Evolutionary conservation across 2,329 filamentous ascomycete species (phyloP), one percentile per base, ranked within the genome.

Genomic region (Drechslerella stenobrocha): DNA sequence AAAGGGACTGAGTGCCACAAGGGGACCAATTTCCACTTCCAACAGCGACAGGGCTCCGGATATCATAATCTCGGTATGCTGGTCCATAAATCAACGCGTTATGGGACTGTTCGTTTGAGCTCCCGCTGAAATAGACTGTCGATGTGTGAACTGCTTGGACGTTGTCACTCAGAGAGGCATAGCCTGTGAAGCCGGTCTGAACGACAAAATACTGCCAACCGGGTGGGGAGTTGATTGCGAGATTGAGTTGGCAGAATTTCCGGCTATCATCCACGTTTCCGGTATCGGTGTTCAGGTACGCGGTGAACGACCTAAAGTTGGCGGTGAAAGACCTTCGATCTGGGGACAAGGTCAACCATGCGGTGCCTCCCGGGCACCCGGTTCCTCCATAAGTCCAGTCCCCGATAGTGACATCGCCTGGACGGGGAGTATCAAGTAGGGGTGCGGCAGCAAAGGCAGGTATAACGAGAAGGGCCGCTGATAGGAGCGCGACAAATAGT

Each of bases 191-290:
- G 20, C 26, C 46, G 26, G 65, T 70, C 23, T 55, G 40, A 34
- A 58, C 42, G 34, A 70, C 23, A 5, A 45, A 53, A 26, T 48
- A 70, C 40, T 57, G 52, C 65, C 65, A 70, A 4, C 65, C 58
- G 0, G 57, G 32, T 2, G 65, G 65, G 4, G 42, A 22, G 11
- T 58, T 55, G 15, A 70, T 18, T 1, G 51, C 48, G n/a, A 70
- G 52, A 26, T 57, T 70, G 22, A 69, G 24, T 24, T 61, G 58
- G 28, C 64, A 63, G 20, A 61, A 63, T 34, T 69, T 66, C 13
- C 61, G 53, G 18, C 52, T 32, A 18, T 66, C 50, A 8, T 30
- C 50, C 20, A 55, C 42, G 28, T 55, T 53, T 13, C 40, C 44
- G 18, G 23, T 40, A 1, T 20, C 52, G n/a, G 44, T 59, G 34